Conservation (phyloP, 2,329 filamentous ascomycete genomes). For the Penicillium rolfsii region DNA sequence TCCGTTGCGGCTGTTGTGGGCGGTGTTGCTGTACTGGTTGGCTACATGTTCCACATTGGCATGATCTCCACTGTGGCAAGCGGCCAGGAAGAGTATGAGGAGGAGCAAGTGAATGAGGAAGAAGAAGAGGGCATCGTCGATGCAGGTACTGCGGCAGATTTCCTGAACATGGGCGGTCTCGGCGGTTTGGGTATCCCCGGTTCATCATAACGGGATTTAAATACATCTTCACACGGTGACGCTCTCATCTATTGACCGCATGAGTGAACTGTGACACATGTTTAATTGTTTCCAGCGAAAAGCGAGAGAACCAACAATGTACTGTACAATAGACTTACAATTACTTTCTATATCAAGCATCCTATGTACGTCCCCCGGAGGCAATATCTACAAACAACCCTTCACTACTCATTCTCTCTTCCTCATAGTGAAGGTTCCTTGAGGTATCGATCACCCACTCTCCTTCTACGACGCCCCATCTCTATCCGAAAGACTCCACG, state of each 20-base stretch:
- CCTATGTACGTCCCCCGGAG: not conserved
- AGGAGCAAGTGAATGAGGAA: slow-evolving; percentile 24
- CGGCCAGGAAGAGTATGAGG: slow-evolving; percentile 2
- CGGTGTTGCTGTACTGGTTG: slow-evolving; percentile 40
- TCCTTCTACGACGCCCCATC: not conserved
- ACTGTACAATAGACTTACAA: slow-evolving; percentile 18
- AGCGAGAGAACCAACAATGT: slow-evolving; percentile 9
- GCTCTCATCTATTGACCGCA: slow-evolving; percentile 3
- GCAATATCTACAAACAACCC: slow-evolving; percentile 1
- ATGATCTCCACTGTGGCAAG: slow-evolving; percentile 21
- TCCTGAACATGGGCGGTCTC: slow-evolving; percentile 14
- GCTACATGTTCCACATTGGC: slow-evolving; percentile 43
- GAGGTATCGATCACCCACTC: not conserved
- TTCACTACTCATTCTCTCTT: not conserved
- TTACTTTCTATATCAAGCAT: not conserved
- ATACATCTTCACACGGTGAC: not conserved
- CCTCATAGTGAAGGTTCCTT: not conserved
- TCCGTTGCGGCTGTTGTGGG: slow-evolving; percentile 43
- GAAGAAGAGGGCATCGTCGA: slow-evolving; percentile 12
- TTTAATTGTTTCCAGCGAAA: slow-evolving; percentile 13
- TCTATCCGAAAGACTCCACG: slow-evolving; percentile 15
- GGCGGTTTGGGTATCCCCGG: not conserved
- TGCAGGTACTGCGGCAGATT: slow-evolving; percentile 21
- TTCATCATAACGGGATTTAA: not conserved
- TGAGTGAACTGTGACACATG: not conserved